Evolutionary conservation across 768 basidiomycete genomes (phyloP).

Genomic region (Serendipita sp.): DNA sequence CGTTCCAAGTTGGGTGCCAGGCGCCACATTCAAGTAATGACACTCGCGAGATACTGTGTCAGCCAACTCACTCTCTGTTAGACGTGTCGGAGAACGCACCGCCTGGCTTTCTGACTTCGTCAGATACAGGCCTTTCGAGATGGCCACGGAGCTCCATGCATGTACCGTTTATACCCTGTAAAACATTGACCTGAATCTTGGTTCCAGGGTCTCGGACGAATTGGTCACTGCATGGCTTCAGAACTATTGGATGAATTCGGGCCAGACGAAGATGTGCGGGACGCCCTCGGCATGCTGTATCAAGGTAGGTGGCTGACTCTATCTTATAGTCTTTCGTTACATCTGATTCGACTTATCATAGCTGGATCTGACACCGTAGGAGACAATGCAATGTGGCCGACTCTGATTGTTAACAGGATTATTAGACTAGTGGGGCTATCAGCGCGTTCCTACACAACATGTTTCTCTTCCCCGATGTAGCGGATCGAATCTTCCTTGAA

Average conservation of each 20-base stretch:
- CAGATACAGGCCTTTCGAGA: background rate
- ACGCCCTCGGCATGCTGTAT: background rate
- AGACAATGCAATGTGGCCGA: background rate
- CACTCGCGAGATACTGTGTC: background rate
- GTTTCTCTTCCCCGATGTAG: constrained; percentile 16
- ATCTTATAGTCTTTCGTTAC: too few species aligned
- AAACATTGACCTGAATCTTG: background rate
- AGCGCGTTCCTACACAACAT: constrained; percentile 13
- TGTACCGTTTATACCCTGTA: background rate
- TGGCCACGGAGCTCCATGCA: background rate
- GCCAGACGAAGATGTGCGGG: background rate
- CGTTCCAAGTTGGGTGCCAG: background rate
- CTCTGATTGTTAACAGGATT: background rate
- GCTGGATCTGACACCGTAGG: background rate
- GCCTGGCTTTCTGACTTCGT: background rate
- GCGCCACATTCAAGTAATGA: background rate
- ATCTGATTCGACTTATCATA: background rate
- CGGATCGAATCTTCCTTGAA: constrained; percentile 20
- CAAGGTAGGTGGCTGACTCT: background rate
- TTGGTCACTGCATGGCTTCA: background rate
- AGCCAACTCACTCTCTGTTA: background rate
- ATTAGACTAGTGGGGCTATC: constrained; percentile 11
- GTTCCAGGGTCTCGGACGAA: background rate
- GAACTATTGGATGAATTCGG: background rate
- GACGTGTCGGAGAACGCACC: background rate